Evolutionary conservation across 1,284 basidiomycete genomes (phyloP), one percentile per base, ranked within the genome.

Genomic region (Pulveroboletus sp.): DNA sequence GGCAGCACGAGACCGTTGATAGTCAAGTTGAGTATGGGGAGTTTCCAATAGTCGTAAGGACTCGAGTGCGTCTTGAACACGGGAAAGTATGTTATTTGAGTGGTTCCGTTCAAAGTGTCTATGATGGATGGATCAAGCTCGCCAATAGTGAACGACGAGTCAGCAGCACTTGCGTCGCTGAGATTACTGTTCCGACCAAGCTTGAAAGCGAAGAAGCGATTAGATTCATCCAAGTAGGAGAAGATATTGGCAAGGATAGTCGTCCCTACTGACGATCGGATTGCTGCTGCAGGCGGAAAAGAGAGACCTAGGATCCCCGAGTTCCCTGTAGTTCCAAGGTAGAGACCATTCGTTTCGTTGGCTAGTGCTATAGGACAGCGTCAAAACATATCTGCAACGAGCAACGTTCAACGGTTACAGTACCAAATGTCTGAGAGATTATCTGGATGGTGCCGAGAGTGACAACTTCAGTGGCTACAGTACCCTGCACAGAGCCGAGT

Each of bases 281-380:
- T 83, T n/a, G 80, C 72, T 5, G 82, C 80, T 46, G 75, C 72
- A 18, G 74, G 68, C 7, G 81, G 70, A 63, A 85, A 84, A 4
- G 78, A 74, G 33, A 86, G 76, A 8, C 84, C 84, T 28, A 84
- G 68, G 35, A 85, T 81, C 5, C 84, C 84, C 47, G 83, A 84
- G 60, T 81, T 79, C n/a, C 77, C 79, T 1, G 77, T 79, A 18
- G 67, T 68, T 18, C 75, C 68, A 25, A 85, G 75, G 15, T 75
- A 76, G 36, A 85, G 75, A 18, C 74, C 76, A 20, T 67, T 61
- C 3, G 80, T 82, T 47, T 68, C 57, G 56, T 80, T 77, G 35
- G 77, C 83, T 12, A 82, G 63, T 26, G 80, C 83, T 85, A 58
- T 31, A 55, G 24, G 46, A 45, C 35, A 29, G 33, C n/a, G 20